Conservation (phyloP, 305 asterid species). For the Solanum aculeatissimum region DNA sequence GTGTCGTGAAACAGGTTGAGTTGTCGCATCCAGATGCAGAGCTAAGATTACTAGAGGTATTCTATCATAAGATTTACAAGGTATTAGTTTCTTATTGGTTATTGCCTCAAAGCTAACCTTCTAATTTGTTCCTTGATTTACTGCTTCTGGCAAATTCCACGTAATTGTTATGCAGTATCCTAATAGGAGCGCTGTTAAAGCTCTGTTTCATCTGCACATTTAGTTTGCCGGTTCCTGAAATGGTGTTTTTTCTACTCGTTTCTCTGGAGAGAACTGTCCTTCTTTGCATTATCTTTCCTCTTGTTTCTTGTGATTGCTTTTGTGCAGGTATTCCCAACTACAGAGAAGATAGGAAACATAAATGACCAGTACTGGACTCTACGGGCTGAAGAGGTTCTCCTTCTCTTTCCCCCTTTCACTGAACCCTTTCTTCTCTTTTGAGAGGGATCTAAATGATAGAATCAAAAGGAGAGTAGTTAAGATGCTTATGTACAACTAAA, state of each 20-base stretch:
- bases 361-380: neutral
- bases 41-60: constrained; percentile 38
- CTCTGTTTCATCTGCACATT: neutral
- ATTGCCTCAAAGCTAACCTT: neutral
- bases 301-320: neutral
- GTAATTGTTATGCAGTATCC: neutral
- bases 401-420: neutral
- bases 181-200: neutral
- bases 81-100: constrained; percentile 5
- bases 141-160: neutral
- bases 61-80: constrained; percentile 40
- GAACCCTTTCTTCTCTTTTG: neutral
- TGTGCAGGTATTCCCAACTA: neutral
- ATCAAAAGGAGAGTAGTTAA: neutral
- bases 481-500: neutral
- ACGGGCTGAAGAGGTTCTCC: neutral
- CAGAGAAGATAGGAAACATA: neutral
- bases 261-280: neutral
- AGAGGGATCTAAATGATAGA: neutral
- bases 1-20: constrained; percentile 28
- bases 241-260: neutral
- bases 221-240: neutral
- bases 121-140: neutral
- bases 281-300: neutral
- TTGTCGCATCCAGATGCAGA: constrained; percentile 34